A percentile compares a stretch with the other conserved stretches of the same genome.
Conservation (phyloP, 306 rosid species). For the Malus fusca region DNA sequence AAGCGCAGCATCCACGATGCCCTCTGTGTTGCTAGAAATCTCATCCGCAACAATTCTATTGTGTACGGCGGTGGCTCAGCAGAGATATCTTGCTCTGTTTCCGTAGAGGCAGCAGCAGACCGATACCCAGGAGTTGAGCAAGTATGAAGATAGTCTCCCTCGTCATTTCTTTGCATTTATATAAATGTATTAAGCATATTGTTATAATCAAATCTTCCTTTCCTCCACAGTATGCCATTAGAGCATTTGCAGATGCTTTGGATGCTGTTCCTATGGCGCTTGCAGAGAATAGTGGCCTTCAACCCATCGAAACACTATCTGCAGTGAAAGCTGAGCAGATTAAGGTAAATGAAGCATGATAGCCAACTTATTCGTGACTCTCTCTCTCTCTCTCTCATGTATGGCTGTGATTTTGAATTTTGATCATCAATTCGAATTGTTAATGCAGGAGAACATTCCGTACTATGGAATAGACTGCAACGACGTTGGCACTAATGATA, state of each 20-base stretch:
- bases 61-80: slow-evolving; percentile 99
- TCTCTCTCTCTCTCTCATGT: neutral
- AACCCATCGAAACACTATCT: slow-evolving; percentile 89
- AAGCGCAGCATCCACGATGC: slow-evolving; percentile 96
- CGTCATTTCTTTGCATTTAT: too few species aligned
- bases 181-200: neutral
- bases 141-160: slow-evolving; percentile 32
- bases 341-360: slow-evolving; percentile 40
- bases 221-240: slow-evolving; percentile 75
- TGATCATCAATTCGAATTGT: slow-evolving; percentile 5
- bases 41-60: slow-evolving; percentile 89
- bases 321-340: slow-evolving; percentile 91
- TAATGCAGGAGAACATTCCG: slow-evolving; percentile 64
- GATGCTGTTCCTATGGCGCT: slow-evolving; percentile 94
- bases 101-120: slow-evolving; percentile 93
- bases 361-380: neutral
- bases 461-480: slow-evolving; percentile 87
- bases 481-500: slow-evolving; percentile 84
- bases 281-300: slow-evolving; percentile 98
- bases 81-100: slow-evolving; percentile 80
- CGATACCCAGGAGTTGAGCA: slow-evolving; percentile 90
- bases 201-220: slow-evolving; percentile 3
- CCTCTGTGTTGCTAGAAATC: slow-evolving; percentile 94
- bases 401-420: neutral
- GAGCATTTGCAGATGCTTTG: slow-evolving; percentile 93